Percentiles rank a stretch among this genome's conserved stretches.
These are phyloP conservation scores for Epichloe festucae DNA, from an alignment of 2,329 filamentous ascomycete species.

Conservation along the genomic window DNA sequence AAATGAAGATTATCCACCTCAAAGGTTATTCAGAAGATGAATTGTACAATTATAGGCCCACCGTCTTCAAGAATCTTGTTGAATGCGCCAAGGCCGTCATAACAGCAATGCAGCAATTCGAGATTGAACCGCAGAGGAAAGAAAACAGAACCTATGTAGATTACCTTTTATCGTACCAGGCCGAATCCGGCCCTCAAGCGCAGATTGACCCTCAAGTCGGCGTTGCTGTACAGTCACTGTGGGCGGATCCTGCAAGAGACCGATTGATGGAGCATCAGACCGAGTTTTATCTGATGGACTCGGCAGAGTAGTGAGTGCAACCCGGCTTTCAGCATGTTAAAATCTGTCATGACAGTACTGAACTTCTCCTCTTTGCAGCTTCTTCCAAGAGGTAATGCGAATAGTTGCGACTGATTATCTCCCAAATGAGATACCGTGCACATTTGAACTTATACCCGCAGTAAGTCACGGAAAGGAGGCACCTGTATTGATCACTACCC, in stretches of 20 bases:
- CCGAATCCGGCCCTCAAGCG: slow-evolving; percentile 81
- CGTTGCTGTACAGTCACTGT: slow-evolving; percentile 71
- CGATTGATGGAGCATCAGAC: slow-evolving; percentile 84
- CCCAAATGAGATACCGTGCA: slow-evolving; percentile 82
- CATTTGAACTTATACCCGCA: slow-evolving; percentile 96
- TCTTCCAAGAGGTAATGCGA: slow-evolving; percentile 83
- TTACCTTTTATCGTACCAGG: slow-evolving; percentile 75
- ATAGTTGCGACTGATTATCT: slow-evolving; percentile 79
- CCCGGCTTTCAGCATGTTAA: neutral
- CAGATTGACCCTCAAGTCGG: slow-evolving; percentile 71
- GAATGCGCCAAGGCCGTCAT: slow-evolving; percentile 94
- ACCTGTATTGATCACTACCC: neutral
- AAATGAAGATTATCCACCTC: slow-evolving; percentile 99
- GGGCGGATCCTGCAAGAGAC: slow-evolving; percentile 72
- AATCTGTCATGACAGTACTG: neutral
- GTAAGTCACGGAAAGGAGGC: slow-evolving; percentile 39
- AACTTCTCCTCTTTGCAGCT: slow-evolving; percentile 41
- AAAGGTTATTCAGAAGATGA: slow-evolving; percentile 95
- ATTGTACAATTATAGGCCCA: slow-evolving; percentile 83
- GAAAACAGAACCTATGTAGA: slow-evolving; percentile 63
- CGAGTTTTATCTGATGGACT: slow-evolving; percentile 99
- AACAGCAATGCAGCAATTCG: slow-evolving; percentile 81
- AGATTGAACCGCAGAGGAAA: slow-evolving; percentile 62
- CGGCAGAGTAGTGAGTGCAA: slow-evolving; percentile 80
- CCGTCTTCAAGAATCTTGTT: slow-evolving; percentile 95